Base-by-base conservation (phyloP, 2,329 filamentous ascomycete species). In the Claviceps capensis region DNA sequence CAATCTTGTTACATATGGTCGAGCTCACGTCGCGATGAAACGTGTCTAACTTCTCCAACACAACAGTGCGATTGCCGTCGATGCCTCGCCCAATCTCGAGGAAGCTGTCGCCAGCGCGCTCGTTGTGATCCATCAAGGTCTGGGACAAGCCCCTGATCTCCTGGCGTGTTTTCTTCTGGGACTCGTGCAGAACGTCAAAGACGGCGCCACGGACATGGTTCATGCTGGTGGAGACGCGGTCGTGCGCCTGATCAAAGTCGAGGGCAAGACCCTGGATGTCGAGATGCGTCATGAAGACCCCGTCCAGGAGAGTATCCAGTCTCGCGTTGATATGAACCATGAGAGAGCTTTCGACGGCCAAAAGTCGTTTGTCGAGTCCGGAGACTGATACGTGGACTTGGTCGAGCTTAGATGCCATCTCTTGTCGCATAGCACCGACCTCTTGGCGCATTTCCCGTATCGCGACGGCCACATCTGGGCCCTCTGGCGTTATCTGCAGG, bases 221-320 rank as follows among this genome's bases (percentile, higher is more conserved):
- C 4, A 52, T n/a, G 7, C 45, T 22, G 11, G 45, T 22, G 7
- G 23, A 48, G 11, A 48, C 45, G 16, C 26, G 23, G 45, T 52
- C 45, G 19, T 52, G 45, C 7, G 38, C 40, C 16, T 48, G 45
- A 26, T 44, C 45, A 44, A 52, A 9, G 4, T 52, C 50, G n/a
- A 48, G 45, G 6, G 44, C 40, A 17, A 52, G 40, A 14, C 30
- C 17, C 19, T 52, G 50, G 19, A 52, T 52, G 19, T 52, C 50
- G 37, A 52, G 37, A 9, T 37, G 37, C 6, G 50, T 48, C 9
- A 26, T 52, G 16, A 22, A 17, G 6, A 48, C 30, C 4, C 17
- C 13, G 11, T 46, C 5, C 8, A 36, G 17, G 8, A 52, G 22
- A 5, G 16, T 48, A 40, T 52, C 51, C 36, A 52, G 38, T 22